Base-by-base conservation (phyloP, 768 basidiomycete genomes). In the Trametes cingulata region DNA sequence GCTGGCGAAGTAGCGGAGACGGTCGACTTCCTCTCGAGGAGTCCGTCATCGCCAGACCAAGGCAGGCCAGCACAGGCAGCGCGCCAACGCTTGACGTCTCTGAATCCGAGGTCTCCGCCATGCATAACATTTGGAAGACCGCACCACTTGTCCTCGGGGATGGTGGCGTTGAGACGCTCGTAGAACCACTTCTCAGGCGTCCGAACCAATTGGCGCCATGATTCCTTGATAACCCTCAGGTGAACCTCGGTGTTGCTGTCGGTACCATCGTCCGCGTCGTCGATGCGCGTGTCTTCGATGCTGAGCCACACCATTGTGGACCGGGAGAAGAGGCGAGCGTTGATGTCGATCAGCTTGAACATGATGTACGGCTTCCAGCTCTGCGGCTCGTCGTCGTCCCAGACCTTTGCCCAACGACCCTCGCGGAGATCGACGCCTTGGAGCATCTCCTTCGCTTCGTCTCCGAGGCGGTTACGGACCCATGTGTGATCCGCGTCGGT, bases 281-380 rank as follows among this genome's bases (percentile, higher is more conserved):
- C 40, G 40, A 42, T 24, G 12, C 49, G 49, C 5, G 41, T 52
- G n/a, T 58, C 51, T 25, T 47, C 45, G 19, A 65, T 25, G 0
- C 52, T 56, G 10, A 53, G 46, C 63, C 63, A 61, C n/a, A 58
- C 60, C 52, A 52, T 58, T 24, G 63, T 61, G 12, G 60, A n/a
- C 0, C 63, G 59, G 6, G 55, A 57, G 56, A 65, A 65, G 9
- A 65, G 41, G 6, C 43, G 39, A 2, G 60, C 37, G 36, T 65
- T 65, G 15, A 58, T 36, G 46, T 42, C 47, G 10, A 56, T 27
- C 29, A 61, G 50, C 45, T 47, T 37, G 37, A 54, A 55, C 1
- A 58, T 36, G 3, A 63, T 4, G 35, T 25, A 56, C 17, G 39
- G 15, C 3, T 20, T 43, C 12, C 35, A 22, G 8, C 36, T 17